These are phyloP conservation scores for Colletotrichum zoysiae DNA, from an alignment of 2,329 filamentous ascomycete species.

Conservation along the genomic window DNA sequence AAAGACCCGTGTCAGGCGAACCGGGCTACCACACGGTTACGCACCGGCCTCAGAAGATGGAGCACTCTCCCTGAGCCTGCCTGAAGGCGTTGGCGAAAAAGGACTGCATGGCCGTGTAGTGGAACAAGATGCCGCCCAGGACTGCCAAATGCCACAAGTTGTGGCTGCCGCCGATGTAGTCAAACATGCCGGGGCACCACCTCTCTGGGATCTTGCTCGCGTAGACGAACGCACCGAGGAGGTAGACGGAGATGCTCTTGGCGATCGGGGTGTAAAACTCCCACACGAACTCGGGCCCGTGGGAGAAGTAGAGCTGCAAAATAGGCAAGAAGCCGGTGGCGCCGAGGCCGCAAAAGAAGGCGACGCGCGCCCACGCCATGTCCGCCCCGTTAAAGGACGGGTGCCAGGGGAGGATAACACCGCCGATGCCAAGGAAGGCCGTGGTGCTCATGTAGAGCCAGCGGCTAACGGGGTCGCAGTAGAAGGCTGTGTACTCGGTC, in stretches of 20 bases:
- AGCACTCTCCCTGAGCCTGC: constrained; percentile 72
- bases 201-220: constrained; percentile 93
- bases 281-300: constrained; percentile 83
- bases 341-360: constrained; percentile 90
- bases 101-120: constrained; percentile 95
- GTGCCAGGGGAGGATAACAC: constrained; percentile 95
- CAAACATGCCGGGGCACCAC: constrained; percentile 92
- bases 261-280: constrained; percentile 90
- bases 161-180: constrained; percentile 95
- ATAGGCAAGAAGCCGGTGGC: constrained; percentile 91
- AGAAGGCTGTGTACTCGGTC: constrained; percentile 98
- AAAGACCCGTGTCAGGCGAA: not conserved
- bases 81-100: constrained; percentile 87
- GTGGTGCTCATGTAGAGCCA: constrained; percentile 89
- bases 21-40: not conserved
- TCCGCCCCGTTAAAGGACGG: constrained; percentile 92
- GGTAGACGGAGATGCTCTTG: constrained; percentile 89
- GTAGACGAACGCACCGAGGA: constrained; percentile 87
- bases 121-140: constrained; percentile 94
- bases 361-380: constrained; percentile 92
- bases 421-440: constrained; percentile 82
- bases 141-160: constrained; percentile 98
- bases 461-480: constrained; percentile 91
- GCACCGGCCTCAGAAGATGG: constrained; percentile 58
- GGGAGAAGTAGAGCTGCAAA: constrained; percentile 82